Evolutionary conservation across 2,329 filamentous ascomycete species (phyloP).

Genomic region (Colletotrichum tropicale): DNA sequence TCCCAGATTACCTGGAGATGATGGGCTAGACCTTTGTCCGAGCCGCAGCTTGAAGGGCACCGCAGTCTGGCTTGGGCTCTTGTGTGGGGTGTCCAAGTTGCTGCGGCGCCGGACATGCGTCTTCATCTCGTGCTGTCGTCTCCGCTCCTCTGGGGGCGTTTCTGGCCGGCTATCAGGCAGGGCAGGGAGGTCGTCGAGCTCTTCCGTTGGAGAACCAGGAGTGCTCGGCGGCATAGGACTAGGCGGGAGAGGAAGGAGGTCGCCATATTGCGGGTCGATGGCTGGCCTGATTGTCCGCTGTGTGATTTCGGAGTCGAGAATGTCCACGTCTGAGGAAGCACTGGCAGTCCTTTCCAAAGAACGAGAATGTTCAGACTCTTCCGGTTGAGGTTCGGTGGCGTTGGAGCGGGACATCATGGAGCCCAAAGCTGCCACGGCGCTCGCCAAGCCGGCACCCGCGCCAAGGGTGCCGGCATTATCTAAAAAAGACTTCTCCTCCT

Average conservation of each 20-base stretch:
- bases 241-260: slow-evolving; percentile 67
- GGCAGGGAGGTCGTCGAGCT: slow-evolving; percentile 49
- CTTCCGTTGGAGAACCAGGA: slow-evolving; percentile 50
- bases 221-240: slow-evolving; percentile 68
- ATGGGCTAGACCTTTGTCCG: slow-evolving; percentile 48
- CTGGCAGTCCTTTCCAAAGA: background rate
- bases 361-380: slow-evolving; percentile 28
- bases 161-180: slow-evolving; percentile 66
- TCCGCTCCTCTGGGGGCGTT: slow-evolving; percentile 56
- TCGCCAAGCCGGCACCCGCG: slow-evolving; percentile 70
- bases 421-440: slow-evolving; percentile 48
- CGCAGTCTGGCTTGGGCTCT: slow-evolving; percentile 61
- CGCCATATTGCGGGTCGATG: slow-evolving; percentile 70
- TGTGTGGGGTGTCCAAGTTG: slow-evolving; percentile 48
- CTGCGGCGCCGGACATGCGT: slow-evolving; percentile 55
- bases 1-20: slow-evolving; percentile 42
- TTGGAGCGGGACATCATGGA: slow-evolving; percentile 45
- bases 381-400: slow-evolving; percentile 49
- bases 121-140: slow-evolving; percentile 40
- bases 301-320: slow-evolving; percentile 62
- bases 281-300: slow-evolving; percentile 65
- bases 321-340: slow-evolving; percentile 32
- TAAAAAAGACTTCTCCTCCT: slow-evolving; percentile 64
- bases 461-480: slow-evolving; percentile 73
- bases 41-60: slow-evolving; percentile 63